Conservation (phyloP, 2,329 filamentous ascomycete genomes). For the Xylaria sp. region DNA sequence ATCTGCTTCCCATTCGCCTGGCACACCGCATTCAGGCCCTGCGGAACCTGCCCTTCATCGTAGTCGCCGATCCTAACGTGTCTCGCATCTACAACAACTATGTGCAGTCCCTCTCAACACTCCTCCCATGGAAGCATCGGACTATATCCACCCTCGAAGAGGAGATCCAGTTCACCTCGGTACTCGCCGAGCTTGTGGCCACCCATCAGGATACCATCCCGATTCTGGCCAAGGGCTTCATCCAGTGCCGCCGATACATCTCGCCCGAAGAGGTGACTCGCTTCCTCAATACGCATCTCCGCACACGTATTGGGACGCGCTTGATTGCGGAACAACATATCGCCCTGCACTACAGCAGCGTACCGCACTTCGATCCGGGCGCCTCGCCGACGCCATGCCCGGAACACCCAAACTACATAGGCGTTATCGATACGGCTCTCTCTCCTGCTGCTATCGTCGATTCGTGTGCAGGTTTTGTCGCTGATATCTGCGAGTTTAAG, state of each 20-base stretch:
- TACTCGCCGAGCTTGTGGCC: conserved; percentile 93
- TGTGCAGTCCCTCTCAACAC: conserved; percentile 87
- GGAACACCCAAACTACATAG: conserved; percentile 78
- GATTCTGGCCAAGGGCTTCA: conserved; percentile 88
- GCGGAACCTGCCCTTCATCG: conserved; percentile 94
- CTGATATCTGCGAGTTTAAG: conserved; percentile 95
- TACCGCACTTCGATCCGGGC: conserved; percentile 73
- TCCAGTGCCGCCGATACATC: conserved; percentile 94
- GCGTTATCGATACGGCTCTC: conserved; percentile 92
- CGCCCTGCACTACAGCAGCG: conserved; percentile 79
- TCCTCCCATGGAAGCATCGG: conserved; percentile 81
- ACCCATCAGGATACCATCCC: conserved; percentile 96
- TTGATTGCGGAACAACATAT: conserved; percentile 97
- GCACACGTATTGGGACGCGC: conserved; percentile 91
- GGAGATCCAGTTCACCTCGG: conserved; percentile 90
- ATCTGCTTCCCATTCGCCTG: conserved; percentile 88
- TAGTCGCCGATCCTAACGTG: conserved; percentile 97
- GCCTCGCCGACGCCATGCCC: conserved; percentile 63
- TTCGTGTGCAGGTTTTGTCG: conserved; percentile 88
- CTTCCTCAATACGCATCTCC: conserved; percentile 93
- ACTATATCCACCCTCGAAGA: conserved; percentile 82
- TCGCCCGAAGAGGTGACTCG: conserved; percentile 82
- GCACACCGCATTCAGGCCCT: conserved; percentile 94
- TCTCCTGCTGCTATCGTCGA: conserved; percentile 84
- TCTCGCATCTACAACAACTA: conserved; percentile 97